Evolutionary conservation across 805 yeast species (phyloP).

Genomic region (Ogataea saltuana): DNA sequence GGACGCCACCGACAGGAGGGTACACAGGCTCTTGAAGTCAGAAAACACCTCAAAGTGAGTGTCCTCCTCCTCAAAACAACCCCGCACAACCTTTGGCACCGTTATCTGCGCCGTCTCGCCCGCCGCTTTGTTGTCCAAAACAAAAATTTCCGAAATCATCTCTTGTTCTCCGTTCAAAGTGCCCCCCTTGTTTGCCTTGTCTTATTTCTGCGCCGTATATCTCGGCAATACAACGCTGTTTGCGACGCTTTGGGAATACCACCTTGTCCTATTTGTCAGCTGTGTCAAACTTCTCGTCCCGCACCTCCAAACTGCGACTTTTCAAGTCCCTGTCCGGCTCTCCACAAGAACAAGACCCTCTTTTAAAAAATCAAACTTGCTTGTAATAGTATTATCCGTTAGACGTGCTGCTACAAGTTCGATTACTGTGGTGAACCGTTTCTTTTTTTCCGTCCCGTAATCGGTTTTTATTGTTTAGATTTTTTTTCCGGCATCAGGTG

Average conservation of each 20-base stretch:
- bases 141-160: constrained; percentile 18
- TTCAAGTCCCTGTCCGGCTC: no score
- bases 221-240: no score
- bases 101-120: not conserved
- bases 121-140: constrained; percentile 10
- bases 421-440: constrained; percentile 4
- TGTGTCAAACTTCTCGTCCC: no score
- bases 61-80: constrained; percentile 8
- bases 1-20: constrained; percentile 14
- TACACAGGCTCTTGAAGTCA: constrained; percentile 14
- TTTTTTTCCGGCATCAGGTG: constrained; percentile 1
- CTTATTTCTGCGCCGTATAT: no score
- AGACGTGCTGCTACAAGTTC: constrained; percentile 9
- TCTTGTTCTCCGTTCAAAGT: not conserved
- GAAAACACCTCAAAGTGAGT: constrained; percentile 14
- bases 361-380: not conserved
- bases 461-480: constrained; percentile 6
- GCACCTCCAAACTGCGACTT: no score
- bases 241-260: no score
- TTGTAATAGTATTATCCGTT: not conserved
- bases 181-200: not conserved
- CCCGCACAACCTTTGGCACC: constrained; percentile 14
- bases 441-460: constrained; percentile 6
- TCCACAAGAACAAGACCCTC: no score
- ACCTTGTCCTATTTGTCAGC: no score